Evolutionary conservation across 768 basidiomycete genomes (phyloP).

Genomic region (Xerocomellus intermedius): DNA sequence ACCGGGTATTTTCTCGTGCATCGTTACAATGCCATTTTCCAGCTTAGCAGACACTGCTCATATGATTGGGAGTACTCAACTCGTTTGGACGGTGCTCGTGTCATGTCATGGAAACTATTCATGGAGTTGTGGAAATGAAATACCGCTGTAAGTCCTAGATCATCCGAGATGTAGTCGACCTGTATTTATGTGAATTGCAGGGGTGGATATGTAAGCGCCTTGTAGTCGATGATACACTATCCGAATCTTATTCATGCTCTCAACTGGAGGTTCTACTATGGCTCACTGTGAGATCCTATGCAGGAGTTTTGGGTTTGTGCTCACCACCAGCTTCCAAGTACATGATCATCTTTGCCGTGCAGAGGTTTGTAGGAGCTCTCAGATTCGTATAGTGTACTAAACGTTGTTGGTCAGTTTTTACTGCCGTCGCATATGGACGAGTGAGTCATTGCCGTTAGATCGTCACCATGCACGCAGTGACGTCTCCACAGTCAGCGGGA

Average conservation of each 20-base stretch:
- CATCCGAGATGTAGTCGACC: not conserved
- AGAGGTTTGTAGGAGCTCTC: constrained; percentile 3
- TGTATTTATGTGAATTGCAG: not conserved
- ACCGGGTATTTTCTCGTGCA: not conserved
- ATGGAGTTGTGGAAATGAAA: not conserved
- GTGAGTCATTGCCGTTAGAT: not conserved
- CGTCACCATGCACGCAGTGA: not conserved
- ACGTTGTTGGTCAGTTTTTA: constrained; percentile 7
- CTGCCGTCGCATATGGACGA: constrained; percentile 14
- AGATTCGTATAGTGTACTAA: not conserved
- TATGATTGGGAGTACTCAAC: not conserved
- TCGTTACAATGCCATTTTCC: not conserved
- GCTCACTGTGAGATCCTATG: not conserved
- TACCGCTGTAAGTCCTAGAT: not conserved
- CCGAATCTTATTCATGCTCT: not conserved
- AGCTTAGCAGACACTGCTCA: constrained; percentile 9
- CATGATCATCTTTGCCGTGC: not conserved
- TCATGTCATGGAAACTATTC: not conserved
- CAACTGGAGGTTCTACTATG: not conserved
- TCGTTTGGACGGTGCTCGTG: not conserved
- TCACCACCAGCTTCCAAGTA: not conserved
- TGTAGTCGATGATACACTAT: not conserved
- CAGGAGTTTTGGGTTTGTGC: not conserved
- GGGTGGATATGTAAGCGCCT: constrained; percentile 7
- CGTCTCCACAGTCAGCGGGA: constrained; percentile 13